These are phyloP conservation scores for Millerago galiae DNA, from an alignment of 805 yeast species.

Conservation along the genomic window DNA sequence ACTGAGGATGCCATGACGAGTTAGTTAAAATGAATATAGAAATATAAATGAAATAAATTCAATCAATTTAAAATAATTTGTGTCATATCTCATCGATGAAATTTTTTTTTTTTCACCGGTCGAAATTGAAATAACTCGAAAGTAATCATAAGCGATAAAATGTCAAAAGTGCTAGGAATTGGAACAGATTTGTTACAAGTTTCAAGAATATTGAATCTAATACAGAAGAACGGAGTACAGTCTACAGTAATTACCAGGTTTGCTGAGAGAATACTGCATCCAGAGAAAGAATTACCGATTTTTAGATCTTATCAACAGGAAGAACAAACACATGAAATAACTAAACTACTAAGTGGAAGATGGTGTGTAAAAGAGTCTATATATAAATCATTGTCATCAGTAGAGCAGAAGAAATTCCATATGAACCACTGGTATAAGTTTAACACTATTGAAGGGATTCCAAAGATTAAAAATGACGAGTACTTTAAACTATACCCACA, in stretches of 20 bases:
- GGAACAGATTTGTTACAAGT: slow-evolving; percentile 41
- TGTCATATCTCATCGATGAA: no score
- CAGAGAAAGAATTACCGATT: slow-evolving; percentile 36
- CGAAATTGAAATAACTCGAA: not conserved
- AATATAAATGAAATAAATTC: not conserved
- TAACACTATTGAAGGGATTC: slow-evolving; percentile 30
- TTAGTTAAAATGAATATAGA: not conserved
- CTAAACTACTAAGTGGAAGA: slow-evolving; percentile 41
- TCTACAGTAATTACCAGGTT: slow-evolving; percentile 31
- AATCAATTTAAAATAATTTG: no score
- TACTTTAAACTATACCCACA: slow-evolving; percentile 20
- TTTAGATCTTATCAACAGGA: slow-evolving; percentile 20
- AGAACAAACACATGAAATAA: slow-evolving; percentile 23
- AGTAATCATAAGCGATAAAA: not conserved
- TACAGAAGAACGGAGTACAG: slow-evolving; percentile 28
- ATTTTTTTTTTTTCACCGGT: not conserved
- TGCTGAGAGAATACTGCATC: slow-evolving; percentile 47
- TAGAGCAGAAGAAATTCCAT: slow-evolving; percentile 44
- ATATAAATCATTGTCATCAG: slow-evolving; percentile 47
- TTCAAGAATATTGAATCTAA: slow-evolving; percentile 38
- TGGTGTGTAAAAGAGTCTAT: slow-evolving; percentile 80
- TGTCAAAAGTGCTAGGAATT: slow-evolving; percentile 3
- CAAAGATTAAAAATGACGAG: slow-evolving; percentile 40
- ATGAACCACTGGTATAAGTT: slow-evolving; percentile 57
- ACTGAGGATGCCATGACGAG: slow-evolving; percentile 76